Evolutionary conservation across 78 protist species (phyloP).

Genomic region (Speleostelium caveatum): DNA sequence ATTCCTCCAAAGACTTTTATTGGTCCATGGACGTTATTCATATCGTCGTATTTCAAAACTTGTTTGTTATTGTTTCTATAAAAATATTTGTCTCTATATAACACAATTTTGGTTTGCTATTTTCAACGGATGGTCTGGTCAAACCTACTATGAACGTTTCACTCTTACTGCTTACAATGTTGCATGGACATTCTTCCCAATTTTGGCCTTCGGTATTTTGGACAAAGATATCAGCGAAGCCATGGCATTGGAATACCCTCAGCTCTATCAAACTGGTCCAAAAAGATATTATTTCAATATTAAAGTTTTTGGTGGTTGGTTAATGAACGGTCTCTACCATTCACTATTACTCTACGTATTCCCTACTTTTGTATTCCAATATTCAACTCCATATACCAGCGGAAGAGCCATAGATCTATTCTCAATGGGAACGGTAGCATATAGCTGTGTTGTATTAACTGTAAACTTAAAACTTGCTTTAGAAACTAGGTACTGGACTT

Average conservation of each 20-base stretch:
- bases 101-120: slow-evolving; percentile 62
- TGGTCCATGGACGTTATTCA: slow-evolving; percentile 87
- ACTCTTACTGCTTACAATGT: slow-evolving; percentile 77
- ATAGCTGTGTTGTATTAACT: slow-evolving; percentile 27
- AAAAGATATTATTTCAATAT: slow-evolving; percentile 50
- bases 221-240: slow-evolving; percentile 78
- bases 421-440: slow-evolving; percentile 34
- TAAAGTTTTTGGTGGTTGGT: slow-evolving; percentile 76
- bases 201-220: slow-evolving; percentile 68
- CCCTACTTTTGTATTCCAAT: not conserved
- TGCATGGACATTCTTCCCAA: slow-evolving; percentile 83
- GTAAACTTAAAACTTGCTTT: slow-evolving; percentile 66
- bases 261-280: slow-evolving; percentile 80
- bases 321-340: slow-evolving; percentile 65
- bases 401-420: slow-evolving; percentile 41
- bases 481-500: slow-evolving; percentile 71
- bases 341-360: slow-evolving; percentile 27
- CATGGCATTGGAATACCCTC: slow-evolving; percentile 12
- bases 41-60: slow-evolving; percentile 86
- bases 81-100: slow-evolving; percentile 88
- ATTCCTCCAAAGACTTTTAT: slow-evolving; percentile 79
- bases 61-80: slow-evolving; percentile 91
- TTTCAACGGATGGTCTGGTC: slow-evolving; percentile 68
- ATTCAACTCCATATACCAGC: not conserved
- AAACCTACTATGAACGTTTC: slow-evolving; percentile 43